phyloP scores from a whole-genome alignment of 2,329 filamentous ascomycete species.

The Tolypocladium amazonense region DNA sequence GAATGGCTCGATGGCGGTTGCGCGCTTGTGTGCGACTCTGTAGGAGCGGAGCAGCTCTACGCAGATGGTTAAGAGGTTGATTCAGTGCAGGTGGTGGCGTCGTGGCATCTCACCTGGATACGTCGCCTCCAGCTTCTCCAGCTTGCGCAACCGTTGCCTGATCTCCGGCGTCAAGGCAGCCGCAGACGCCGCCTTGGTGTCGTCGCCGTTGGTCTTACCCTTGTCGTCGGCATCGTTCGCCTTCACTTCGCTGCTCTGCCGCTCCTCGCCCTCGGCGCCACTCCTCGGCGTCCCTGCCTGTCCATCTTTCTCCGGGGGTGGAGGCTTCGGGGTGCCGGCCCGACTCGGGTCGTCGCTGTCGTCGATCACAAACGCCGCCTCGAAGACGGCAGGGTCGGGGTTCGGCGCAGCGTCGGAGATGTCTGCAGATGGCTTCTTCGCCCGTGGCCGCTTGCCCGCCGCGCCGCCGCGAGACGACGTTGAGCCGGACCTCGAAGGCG shows the following conservation, averaged over 20 bases:
- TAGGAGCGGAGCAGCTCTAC: conserved; percentile 84
- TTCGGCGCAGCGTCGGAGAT: conserved; percentile 32
- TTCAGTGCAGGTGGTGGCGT: background rate
- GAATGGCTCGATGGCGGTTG: conserved; percentile 83
- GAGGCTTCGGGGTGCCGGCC: conserved; percentile 44
- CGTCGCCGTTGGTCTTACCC: conserved; percentile 5
- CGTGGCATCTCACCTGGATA: conserved; percentile 57
- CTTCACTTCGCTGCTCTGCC: conserved; percentile 11
- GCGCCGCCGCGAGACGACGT: conserved; percentile 17
- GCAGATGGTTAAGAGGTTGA: conserved; percentile 1
- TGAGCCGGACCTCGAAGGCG: conserved; percentile 24
- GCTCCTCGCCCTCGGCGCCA: conserved; percentile 12
- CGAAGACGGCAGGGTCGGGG: conserved; percentile 80
- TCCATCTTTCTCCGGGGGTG: conserved; percentile 23
- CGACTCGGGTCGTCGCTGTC: conserved; percentile 64
- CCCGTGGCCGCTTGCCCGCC: conserved; percentile 17
- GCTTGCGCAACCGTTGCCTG: conserved; percentile 62
- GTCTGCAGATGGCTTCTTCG: conserved; percentile 27
- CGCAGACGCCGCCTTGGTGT: conserved; percentile 5
- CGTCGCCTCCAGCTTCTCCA: conserved; percentile 82
- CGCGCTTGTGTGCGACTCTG: conserved; percentile 77
- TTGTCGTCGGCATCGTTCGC: conserved; percentile 8
- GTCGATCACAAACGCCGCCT: conserved; percentile 76
- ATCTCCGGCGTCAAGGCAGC: conserved; percentile 57
- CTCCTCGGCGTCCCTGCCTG: conserved; percentile 5